A percentile compares a stretch with the other conserved stretches of the same genome.
Evolutionary conservation across 495 filamentous ascomycete genomes (phyloP).

Genomic region (Daldinia decipiens): DNA sequence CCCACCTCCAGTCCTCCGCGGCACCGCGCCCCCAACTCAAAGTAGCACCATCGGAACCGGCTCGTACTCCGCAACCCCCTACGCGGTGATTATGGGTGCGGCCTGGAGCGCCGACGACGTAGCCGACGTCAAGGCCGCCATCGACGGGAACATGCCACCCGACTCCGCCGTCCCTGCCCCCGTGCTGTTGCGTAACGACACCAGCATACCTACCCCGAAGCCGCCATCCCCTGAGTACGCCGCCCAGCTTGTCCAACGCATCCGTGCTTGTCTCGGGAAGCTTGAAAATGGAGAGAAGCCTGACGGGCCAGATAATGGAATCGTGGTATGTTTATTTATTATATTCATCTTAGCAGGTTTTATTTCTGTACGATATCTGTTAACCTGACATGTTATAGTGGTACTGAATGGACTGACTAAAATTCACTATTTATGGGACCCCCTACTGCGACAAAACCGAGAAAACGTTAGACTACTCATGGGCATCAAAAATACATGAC

Average conservation of each 20-base stretch:
- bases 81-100: constrained; percentile 28
- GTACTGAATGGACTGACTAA: constrained; percentile 13
- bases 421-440: not conserved
- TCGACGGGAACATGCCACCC: constrained; percentile 1
- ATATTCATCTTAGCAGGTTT: not conserved
- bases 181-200: constrained; percentile 31
- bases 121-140: constrained; percentile 14
- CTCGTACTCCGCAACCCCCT: not conserved
- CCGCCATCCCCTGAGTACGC: constrained; percentile 30
- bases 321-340: constrained; percentile 26
- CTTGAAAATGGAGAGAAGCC: constrained; percentile 7
- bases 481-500: not conserved
- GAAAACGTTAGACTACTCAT: not conserved
- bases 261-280: constrained; percentile 14
- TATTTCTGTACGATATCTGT: not conserved
- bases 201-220: constrained; percentile 12
- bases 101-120: constrained; percentile 29
- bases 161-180: constrained; percentile 3
- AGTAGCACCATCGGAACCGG: constrained; percentile 33
- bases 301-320: constrained; percentile 21
- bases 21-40: constrained; percentile 17
- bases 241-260: constrained; percentile 28
- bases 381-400: constrained; percentile 16
- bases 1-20: constrained; percentile 19
- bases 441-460: not conserved